phyloP scores from a whole-genome alignment of 257 asterid species.

The Cinchona pubescens region DNA sequence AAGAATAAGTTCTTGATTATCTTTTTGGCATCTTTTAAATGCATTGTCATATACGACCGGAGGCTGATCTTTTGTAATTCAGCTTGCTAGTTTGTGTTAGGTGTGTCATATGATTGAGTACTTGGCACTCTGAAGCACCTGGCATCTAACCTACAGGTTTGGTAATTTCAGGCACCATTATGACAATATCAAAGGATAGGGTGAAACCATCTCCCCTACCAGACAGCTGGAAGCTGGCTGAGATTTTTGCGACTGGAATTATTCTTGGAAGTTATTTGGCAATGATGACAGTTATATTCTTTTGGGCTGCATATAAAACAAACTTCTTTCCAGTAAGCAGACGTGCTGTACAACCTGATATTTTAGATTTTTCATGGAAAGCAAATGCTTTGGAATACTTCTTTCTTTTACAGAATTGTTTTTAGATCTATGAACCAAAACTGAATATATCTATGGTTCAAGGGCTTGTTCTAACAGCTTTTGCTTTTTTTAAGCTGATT shows the following conservation, averaged over 20 bases:
- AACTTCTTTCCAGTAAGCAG: slow-evolving; percentile 75
- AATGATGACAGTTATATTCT: slow-evolving; percentile 96
- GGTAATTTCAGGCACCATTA: slow-evolving; percentile 72
- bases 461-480: not conserved
- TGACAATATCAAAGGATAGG: slow-evolving; percentile 96
- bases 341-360: slow-evolving; percentile 5
- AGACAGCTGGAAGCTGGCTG: slow-evolving; percentile 96
- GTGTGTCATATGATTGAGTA: not conserved
- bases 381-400: not conserved
- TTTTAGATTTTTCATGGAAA: not conserved
- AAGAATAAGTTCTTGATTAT: not conserved
- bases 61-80: not conserved
- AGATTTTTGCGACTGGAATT: slow-evolving; percentile 86
- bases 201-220: slow-evolving; percentile 98
- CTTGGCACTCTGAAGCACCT: not conserved
- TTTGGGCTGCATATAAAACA: slow-evolving; percentile 91
- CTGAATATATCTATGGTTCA: not conserved
- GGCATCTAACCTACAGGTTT: not conserved
- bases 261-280: slow-evolving; percentile 92
- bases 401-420: not conserved
- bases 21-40: not conserved
- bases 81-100: not conserved
- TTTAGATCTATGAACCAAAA: not conserved
- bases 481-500: not conserved
- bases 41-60: not conserved